A percentile compares a stretch with the other conserved stretches of the same genome.
phyloP scores from a whole-genome alignment of 257 asterid genomes.

The Rubia yunnanensis region DNA sequence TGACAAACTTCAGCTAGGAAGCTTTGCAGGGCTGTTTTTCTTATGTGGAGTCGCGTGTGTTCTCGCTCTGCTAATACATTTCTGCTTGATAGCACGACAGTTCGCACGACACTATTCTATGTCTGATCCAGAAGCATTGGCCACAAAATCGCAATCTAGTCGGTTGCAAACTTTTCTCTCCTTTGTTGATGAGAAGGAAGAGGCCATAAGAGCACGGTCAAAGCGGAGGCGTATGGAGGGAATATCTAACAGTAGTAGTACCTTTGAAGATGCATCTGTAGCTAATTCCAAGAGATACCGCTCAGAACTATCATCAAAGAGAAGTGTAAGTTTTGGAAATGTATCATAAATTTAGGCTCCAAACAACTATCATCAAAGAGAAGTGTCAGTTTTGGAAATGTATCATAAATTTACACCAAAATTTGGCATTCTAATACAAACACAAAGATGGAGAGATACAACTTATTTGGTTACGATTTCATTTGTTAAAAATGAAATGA shows the following conservation, averaged over 20 bases:
- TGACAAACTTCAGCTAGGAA: constrained; percentile 35
- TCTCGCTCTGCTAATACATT: constrained; percentile 34
- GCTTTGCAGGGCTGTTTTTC: constrained; percentile 41
- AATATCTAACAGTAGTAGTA: constrained; percentile 10
- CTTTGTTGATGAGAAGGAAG: constrained; percentile 49
- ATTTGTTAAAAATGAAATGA: no score
- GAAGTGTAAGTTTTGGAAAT: not conserved
- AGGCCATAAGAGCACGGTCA: constrained; percentile 22
- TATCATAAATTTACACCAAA: not conserved
- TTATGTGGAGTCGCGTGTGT: constrained; percentile 36
- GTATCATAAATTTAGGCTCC: not conserved
- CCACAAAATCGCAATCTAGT: constrained; percentile 19
- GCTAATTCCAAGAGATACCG: constrained; percentile 15
- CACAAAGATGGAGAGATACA: no score
- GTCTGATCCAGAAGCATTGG: constrained; percentile 10
- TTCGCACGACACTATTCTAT: constrained; percentile 19
- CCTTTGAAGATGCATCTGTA: constrained; percentile 11
- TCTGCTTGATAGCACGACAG: constrained; percentile 21
- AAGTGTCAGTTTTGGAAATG: not conserved
- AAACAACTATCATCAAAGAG: not conserved
- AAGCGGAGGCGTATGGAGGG: constrained; percentile 25
- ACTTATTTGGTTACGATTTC: no score
- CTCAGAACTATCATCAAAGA: constrained; percentile 2
- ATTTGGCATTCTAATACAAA: no score
- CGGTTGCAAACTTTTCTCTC: constrained; percentile 36